Percentiles rank a stretch among this genome's conserved stretches.
Evolutionary conservation across 73 alveolate species (phyloP).

Genomic region (Tetrahymena elliotti): DNA sequence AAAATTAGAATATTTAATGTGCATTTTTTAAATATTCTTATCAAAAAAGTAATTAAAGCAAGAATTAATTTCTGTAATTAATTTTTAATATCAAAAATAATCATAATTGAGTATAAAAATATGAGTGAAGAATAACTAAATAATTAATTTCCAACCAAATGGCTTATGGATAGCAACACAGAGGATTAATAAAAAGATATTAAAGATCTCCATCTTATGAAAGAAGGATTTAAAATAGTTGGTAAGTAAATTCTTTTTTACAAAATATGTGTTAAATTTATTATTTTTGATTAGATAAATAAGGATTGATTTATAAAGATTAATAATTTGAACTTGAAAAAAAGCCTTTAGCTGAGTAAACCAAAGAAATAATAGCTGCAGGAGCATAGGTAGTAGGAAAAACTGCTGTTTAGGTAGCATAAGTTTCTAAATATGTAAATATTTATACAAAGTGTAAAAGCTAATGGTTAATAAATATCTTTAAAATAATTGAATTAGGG

Average conservation of each 20-base stretch:
- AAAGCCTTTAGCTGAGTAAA: not conserved
- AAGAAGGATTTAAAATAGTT: not conserved
- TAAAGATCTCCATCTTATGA: not conserved
- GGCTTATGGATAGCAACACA: not conserved
- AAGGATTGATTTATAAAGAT: not conserved
- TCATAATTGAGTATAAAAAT: too few species aligned
- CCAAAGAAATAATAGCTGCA: not conserved
- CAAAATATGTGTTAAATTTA: too few species aligned
- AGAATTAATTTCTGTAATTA: too few species aligned
- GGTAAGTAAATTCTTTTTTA: not conserved
- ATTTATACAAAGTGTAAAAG: too few species aligned
- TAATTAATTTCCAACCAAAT: not conserved
- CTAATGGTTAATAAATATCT: too few species aligned
- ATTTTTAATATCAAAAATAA: not conserved
- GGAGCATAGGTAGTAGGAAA: not conserved
- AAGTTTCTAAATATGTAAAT: not conserved
- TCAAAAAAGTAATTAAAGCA: too few species aligned
- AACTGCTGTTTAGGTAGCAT: not conserved
- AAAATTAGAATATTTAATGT: not conserved
- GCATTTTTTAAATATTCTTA: too few species aligned
- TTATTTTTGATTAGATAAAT: not conserved
- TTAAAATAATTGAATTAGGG: not conserved
- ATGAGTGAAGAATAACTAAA: not conserved
- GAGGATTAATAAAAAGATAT: not conserved
- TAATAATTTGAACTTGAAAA: not conserved